Conservation (phyloP, 2,329 filamentous ascomycete species). For the Scortechinia acanthostroma region DNA sequence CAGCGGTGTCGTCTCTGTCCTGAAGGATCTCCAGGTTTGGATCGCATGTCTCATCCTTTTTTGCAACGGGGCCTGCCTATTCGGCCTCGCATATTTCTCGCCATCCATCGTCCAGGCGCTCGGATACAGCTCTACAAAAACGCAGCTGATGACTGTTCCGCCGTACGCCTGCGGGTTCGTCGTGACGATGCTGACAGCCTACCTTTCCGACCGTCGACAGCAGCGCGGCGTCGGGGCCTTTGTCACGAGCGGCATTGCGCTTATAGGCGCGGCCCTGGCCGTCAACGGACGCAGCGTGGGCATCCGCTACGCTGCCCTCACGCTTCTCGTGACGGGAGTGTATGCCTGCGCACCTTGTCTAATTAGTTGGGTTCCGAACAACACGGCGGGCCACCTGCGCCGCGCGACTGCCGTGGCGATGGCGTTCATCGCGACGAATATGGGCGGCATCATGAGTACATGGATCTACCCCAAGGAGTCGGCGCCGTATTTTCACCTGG, state of each 20-base stretch:
- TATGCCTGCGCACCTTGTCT: background rate
- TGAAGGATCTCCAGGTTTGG: background rate
- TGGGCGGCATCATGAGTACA: background rate
- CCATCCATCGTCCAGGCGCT: background rate
- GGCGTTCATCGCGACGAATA: background rate
- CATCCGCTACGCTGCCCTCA: background rate
- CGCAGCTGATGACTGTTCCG: background rate
- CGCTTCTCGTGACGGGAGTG: background rate
- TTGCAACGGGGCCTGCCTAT: background rate
- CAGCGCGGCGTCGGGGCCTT: background rate
- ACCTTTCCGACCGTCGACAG: background rate
- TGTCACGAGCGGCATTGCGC: background rate
- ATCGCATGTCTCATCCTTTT: background rate
- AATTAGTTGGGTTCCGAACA: conserved; percentile 1
- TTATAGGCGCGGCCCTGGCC: background rate
- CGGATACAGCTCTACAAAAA: background rate
- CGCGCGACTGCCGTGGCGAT: background rate
- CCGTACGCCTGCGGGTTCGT: background rate
- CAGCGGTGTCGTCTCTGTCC: background rate
- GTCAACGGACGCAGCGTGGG: background rate
- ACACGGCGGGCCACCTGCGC: background rate
- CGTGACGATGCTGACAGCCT: background rate
- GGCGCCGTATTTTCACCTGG: background rate
- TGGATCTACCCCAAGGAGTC: background rate
- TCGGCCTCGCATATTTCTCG: background rate